A percentile compares a stretch with the other conserved stretches of the same genome.
Evolutionary conservation across 257 asterid genomes (phyloP).

Genomic region (Coffea eugenioides): DNA sequence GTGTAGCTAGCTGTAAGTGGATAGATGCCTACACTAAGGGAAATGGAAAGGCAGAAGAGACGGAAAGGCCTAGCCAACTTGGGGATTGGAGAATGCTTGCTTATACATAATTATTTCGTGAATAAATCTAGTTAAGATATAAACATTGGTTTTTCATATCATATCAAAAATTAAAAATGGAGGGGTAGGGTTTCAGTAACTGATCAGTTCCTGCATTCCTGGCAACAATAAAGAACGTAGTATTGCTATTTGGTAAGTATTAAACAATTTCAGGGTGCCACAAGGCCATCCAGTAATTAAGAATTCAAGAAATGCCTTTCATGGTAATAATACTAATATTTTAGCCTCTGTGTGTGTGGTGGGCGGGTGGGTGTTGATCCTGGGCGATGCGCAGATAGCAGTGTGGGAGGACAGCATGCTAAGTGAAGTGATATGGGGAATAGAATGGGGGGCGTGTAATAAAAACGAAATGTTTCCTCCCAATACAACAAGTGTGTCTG

Average conservation of each 20-base stretch:
- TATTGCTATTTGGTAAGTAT: not conserved
- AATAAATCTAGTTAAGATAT: not conserved
- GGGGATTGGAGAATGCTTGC: constrained; percentile 31
- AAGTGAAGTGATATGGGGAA: constrained; percentile 42
- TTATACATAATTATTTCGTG: not conserved
- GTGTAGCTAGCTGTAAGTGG: constrained; percentile 5
- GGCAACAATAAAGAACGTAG: constrained; percentile 13
- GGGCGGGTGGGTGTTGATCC: too few species aligned
- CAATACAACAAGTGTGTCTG: constrained; percentile 47
- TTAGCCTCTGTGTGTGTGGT: not conserved
- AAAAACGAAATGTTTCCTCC: constrained; percentile 54
- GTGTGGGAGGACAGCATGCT: constrained; percentile 42
- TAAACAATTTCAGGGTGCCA: not conserved
- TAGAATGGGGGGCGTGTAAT: constrained; percentile 33
- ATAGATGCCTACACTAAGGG: constrained; percentile 10
- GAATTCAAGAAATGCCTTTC: constrained; percentile 6
- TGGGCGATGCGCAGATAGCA: not conserved
- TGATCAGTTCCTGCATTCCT: constrained; percentile 19
- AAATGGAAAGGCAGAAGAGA: not conserved
- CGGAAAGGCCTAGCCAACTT: constrained; percentile 27
- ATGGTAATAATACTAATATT: too few species aligned
- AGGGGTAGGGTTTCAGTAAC: constrained; percentile 15
- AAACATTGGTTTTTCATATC: not conserved
- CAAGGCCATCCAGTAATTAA: not conserved
- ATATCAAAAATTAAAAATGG: not conserved